phyloP scores from a whole-genome alignment of 2,329 filamentous ascomycete species.

The Leptographium procerum region DNA sequence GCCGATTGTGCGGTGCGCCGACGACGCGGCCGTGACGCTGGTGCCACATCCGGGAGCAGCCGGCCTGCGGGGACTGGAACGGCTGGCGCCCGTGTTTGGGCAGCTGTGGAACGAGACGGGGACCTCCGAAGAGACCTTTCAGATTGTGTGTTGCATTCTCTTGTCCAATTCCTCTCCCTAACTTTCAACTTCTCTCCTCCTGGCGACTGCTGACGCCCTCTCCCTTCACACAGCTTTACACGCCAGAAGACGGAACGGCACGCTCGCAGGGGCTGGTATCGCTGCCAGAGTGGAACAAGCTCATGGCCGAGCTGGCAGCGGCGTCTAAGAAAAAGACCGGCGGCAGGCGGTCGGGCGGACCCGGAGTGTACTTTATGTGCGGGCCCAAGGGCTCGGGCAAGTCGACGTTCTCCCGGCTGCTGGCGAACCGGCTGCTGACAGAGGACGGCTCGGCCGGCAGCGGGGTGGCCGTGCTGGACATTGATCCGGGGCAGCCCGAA shows the following conservation, averaged over 20 bases:
- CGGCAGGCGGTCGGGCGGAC: not conserved
- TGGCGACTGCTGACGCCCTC: not conserved
- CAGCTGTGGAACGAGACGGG: constrained; percentile 49
- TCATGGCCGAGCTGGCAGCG: constrained; percentile 34
- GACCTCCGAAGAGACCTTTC: constrained; percentile 3
- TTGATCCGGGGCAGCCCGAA: constrained; percentile 70
- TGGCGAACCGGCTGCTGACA: constrained; percentile 57
- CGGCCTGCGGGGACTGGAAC: constrained; percentile 41
- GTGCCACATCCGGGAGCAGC: constrained; percentile 37
- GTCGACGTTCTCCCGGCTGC: constrained; percentile 58
- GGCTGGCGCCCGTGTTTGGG: constrained; percentile 54
- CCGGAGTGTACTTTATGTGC: constrained; percentile 43
- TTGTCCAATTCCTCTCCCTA: not conserved
- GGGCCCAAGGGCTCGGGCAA: constrained; percentile 66
- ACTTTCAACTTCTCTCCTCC: not conserved
- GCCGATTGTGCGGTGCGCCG: constrained; percentile 48
- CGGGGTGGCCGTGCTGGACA: constrained; percentile 52
- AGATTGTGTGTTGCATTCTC: constrained; percentile 1
- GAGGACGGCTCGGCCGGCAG: constrained; percentile 18
- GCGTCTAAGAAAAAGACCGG: constrained; percentile 21
- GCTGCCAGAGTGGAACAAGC: constrained; percentile 50
- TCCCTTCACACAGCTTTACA: constrained; percentile 33
- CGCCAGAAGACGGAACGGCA: constrained; percentile 29
- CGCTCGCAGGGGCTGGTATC: constrained; percentile 42
- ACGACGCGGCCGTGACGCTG: constrained; percentile 42